A percentile compares a stretch with the other conserved stretches of the same genome.
These are phyloP conservation scores for Metschnikowia gruessii DNA, from an alignment of 805 yeast species.

Conservation along the genomic window DNA sequence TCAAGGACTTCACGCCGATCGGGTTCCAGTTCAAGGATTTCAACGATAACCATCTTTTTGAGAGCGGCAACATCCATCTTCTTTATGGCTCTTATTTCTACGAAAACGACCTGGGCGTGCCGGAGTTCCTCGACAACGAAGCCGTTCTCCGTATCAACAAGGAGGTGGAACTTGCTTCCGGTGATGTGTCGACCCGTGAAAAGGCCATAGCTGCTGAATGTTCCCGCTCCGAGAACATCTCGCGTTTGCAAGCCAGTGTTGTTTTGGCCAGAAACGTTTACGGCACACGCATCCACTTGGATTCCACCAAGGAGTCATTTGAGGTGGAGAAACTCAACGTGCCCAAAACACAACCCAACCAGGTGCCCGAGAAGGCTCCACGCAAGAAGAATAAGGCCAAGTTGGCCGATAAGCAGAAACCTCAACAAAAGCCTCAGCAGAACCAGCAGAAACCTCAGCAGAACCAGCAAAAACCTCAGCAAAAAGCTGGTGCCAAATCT, in stretches of 20 bases:
- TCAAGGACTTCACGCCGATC: conserved; percentile 59
- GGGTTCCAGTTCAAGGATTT: conserved; percentile 57
- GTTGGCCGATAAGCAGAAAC: not conserved
- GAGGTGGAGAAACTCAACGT: conserved; percentile 12
- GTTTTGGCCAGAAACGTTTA: conserved; percentile 24
- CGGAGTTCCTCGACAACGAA: conserved; percentile 23
- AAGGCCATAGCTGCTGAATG: conserved; percentile 12
- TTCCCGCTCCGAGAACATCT: conserved; percentile 26
- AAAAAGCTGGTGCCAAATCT: not conserved
- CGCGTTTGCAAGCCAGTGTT: conserved; percentile 28
- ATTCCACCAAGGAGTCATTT: conserved; percentile 6
- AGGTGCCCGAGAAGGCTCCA: not conserved
- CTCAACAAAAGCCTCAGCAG: not conserved
- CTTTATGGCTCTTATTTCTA: conserved; percentile 23
- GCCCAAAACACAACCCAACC: conserved; percentile 10
- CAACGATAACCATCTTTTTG: conserved; percentile 49
- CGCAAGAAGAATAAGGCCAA: conserved; percentile 5
- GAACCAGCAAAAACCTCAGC: not conserved
- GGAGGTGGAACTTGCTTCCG: conserved; percentile 13
- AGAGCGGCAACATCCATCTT: conserved; percentile 20
- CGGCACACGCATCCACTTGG: conserved; percentile 12
- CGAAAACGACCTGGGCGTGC: conserved; percentile 15
- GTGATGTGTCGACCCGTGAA: conserved; percentile 4
- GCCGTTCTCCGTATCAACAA: conserved; percentile 18
- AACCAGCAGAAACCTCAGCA: not conserved